These are phyloP conservation scores for Beauveria caledonica DNA, from an alignment of 2,329 filamentous ascomycete genomes.

Conservation along the genomic window DNA sequence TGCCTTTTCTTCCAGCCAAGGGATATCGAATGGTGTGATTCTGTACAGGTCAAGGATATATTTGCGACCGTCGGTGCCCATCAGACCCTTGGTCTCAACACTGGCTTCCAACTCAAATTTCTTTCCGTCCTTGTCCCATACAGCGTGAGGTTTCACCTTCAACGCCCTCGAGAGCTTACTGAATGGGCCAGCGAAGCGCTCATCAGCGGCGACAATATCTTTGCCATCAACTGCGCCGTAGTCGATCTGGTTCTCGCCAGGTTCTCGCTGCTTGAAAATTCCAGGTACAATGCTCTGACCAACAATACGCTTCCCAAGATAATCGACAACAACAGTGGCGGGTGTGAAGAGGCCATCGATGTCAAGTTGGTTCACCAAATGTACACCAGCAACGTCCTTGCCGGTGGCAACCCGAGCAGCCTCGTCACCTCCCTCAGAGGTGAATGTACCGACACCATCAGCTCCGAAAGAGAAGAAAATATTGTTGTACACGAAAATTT, in stretches of 20 bases:
- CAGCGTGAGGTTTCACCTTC: slow-evolving; percentile 86
- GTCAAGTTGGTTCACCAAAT: slow-evolving; percentile 92
- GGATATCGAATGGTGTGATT: slow-evolving; percentile 82
- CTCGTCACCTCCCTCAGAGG: slow-evolving; percentile 91
- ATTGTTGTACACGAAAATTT: slow-evolving; percentile 99
- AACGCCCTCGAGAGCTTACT: slow-evolving; percentile 85
- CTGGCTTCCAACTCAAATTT: slow-evolving; percentile 88
- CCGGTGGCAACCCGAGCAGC: slow-evolving; percentile 91
- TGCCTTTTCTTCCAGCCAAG: slow-evolving; percentile 75
- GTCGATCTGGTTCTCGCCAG: slow-evolving; percentile 96
- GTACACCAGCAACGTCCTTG: slow-evolving; percentile 92
- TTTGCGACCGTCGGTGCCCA: slow-evolving; percentile 92
- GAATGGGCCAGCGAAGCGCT: slow-evolving; percentile 76
- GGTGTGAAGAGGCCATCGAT: slow-evolving; percentile 91
- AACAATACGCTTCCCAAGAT: slow-evolving; percentile 92
- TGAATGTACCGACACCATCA: slow-evolving; percentile 94
- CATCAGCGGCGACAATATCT: slow-evolving; percentile 85
- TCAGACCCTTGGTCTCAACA: slow-evolving; percentile 94
- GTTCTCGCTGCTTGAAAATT: slow-evolving; percentile 97
- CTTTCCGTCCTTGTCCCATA: slow-evolving; percentile 95
- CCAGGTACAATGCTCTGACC: slow-evolving; percentile 97
- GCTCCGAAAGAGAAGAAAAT: slow-evolving; percentile 99
- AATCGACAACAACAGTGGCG: slow-evolving; percentile 93
- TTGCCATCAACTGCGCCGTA: slow-evolving; percentile 97
- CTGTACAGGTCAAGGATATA: slow-evolving; percentile 97